These are phyloP conservation scores for Ilex aquifolium DNA, from an alignment of 257 asterid species.

Conservation along the genomic window DNA sequence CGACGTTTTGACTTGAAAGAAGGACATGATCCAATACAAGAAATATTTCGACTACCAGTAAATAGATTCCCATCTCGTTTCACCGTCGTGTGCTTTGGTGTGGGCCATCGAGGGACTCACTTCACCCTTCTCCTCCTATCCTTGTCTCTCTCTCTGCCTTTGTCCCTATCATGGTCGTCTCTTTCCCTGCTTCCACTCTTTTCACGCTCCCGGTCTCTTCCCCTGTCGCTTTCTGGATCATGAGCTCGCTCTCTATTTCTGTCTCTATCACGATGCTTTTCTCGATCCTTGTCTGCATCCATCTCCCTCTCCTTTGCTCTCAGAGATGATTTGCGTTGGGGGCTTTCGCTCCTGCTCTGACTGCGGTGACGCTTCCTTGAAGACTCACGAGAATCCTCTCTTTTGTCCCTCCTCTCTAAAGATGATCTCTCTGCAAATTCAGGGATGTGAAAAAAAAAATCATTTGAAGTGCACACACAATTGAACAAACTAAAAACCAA, in stretches of 20 bases:
- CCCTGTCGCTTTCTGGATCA: constrained; percentile 37
- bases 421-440: constrained; percentile 43
- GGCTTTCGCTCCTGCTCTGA: constrained; percentile 70
- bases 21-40: too few relatives aligned
- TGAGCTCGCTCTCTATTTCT: constrained; percentile 15
- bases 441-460: constrained; percentile 1
- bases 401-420: constrained; percentile 47
- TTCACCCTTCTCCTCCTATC: constrained; percentile 52
- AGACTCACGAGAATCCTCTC: constrained; percentile 53
- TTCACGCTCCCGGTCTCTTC: constrained; percentile 38
- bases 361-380: constrained; percentile 64
- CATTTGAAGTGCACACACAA: constrained; percentile 1
- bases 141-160: constrained; percentile 53
- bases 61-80: too few relatives aligned
- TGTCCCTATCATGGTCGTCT: constrained; percentile 71
- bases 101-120: constrained; percentile 15
- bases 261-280: constrained; percentile 51
- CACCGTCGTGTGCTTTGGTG: too few relatives aligned
- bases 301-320: constrained; percentile 59
- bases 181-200: constrained; percentile 74
- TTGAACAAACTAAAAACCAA: too few relatives aligned
- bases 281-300: constrained; percentile 42
- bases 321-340: constrained; percentile 46
- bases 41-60: too few relatives aligned
- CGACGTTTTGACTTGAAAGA: too few relatives aligned